Conservation (phyloP, 257 asterid species). For the Solanum habrochaites region DNA sequence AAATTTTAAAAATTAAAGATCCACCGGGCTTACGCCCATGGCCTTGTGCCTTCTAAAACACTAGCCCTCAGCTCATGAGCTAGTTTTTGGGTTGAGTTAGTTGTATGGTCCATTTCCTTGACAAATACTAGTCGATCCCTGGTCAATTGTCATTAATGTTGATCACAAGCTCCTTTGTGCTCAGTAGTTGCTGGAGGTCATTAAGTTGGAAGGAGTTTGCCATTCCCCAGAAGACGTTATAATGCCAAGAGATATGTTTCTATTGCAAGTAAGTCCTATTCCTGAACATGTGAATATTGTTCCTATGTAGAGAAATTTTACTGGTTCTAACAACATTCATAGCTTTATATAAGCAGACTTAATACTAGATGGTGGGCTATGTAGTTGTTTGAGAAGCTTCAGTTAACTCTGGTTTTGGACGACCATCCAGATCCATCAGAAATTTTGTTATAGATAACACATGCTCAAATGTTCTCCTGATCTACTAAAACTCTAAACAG, state of each 20-base stretch:
- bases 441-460: neutral
- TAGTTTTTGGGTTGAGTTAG: neutral
- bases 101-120: neutral
- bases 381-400: neutral
- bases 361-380: neutral
- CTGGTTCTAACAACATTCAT: neutral
- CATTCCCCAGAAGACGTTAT: slow-evolving; percentile 59
- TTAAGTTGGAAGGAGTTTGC: slow-evolving; percentile 66
- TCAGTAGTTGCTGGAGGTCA: slow-evolving; percentile 72
- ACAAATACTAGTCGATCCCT: neutral
- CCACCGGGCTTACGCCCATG: no score
- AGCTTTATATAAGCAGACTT: neutral
- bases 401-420: neutral
- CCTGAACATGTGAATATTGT: neutral
- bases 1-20: no score
- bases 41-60: neutral
- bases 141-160: neutral
- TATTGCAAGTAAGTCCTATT: slow-evolving; percentile 50
- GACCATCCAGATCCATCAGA: neutral
- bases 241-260: slow-evolving; percentile 67
- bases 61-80: neutral
- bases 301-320: neutral
- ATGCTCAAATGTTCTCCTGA: neutral
- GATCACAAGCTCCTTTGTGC: neutral
- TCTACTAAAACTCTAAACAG: neutral